Evolutionary conservation across 805 yeast species (phyloP).

Genomic region (Saccharomycopsis guyanensis): DNA sequence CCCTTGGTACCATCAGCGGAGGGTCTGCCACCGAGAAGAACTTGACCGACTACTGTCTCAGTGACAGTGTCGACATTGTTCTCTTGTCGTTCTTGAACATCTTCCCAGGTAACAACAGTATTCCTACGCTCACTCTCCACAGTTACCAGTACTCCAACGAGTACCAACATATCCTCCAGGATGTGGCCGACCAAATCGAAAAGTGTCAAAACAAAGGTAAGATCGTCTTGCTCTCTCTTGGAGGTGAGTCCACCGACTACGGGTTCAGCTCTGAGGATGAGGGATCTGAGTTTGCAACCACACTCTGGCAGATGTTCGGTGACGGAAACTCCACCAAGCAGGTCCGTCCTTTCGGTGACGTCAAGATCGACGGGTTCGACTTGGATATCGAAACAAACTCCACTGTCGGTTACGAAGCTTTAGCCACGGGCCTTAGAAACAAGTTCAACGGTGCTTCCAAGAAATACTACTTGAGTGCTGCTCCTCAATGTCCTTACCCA

Average conservation of each 20-base stretch:
- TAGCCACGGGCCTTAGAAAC: constrained; percentile 49
- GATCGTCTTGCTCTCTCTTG: constrained; percentile 51
- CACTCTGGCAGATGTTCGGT: constrained; percentile 49
- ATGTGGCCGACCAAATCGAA: constrained; percentile 46
- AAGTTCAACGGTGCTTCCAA: constrained; percentile 45
- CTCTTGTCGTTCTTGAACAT: constrained; percentile 60
- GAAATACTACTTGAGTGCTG: constrained; percentile 71
- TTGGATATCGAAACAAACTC: constrained; percentile 71
- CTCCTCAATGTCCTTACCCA: constrained; percentile 89
- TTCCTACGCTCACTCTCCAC: constrained; percentile 40
- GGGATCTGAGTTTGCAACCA: constrained; percentile 46
- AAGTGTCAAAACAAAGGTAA: constrained; percentile 57
- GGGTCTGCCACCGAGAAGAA: constrained; percentile 32
- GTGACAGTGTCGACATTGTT: constrained; percentile 62
- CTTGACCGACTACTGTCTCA: constrained; percentile 54
- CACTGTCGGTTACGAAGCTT: constrained; percentile 57
- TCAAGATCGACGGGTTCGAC: constrained; percentile 75
- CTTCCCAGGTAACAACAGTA: constrained; percentile 40
- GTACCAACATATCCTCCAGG: constrained; percentile 20
- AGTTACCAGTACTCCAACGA: constrained; percentile 18
- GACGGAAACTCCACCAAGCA: constrained; percentile 27
- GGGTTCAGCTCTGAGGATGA: constrained; percentile 44
- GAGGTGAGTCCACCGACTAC: constrained; percentile 51
- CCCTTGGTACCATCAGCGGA: constrained; percentile 46
- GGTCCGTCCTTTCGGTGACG: constrained; percentile 42